Evolutionary conservation across 495 filamentous ascomycete species (phyloP), one percentile per base, ranked within the genome.

Genomic region (Neurospora sp.): DNA sequence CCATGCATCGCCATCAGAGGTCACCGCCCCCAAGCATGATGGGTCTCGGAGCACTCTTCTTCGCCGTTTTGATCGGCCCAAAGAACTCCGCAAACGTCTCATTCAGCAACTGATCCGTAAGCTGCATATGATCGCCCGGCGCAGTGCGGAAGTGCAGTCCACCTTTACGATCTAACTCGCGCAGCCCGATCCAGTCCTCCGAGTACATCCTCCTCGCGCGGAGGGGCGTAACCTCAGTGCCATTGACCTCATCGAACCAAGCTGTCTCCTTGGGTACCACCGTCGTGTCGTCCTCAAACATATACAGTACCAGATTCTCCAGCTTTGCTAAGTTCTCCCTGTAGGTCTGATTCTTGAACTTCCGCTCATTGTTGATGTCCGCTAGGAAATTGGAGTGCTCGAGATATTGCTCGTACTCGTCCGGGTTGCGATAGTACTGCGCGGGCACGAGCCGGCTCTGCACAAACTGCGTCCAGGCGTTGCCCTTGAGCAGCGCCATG

Each of bases 291-390:
- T 97, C 89, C 73, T 89, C 89, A 79, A 98, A 99, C 85, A 96
- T 85, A 79, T 90, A 93, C 93, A 98, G 93, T 39, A 92, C 91
- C 74, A 99, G 93, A 74, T 88, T 88, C 78, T 93, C 90, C 76
- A 99, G 78, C 69, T 78, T 82, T 37, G 82, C 85, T 71, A 99
- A 79, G 80, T 94, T 91, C 77, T 87, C 81, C 80, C 87, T 90
- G 81, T 98, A 98, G 9, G 82, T 87, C 59, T 79, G 76, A 75
- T 94, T 97, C 86, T 95, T 97, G 71, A 78, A 34, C 43, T 71
- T 75, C 3, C 96, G 86, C 88, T 98, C 96, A 79, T 97, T 98
- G 83, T 99, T 99, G 81, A 98, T 90, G 81, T 98, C 95, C n/a
- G 95, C 96, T n/a, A 99, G 85, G 81, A 95, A 97, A 78, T 94